A percentile compares a stretch with the other conserved stretches of the same genome.
phyloP scores from a whole-genome alignment of 2,329 filamentous ascomycete species.

The Aspergillus thermomutatus region DNA sequence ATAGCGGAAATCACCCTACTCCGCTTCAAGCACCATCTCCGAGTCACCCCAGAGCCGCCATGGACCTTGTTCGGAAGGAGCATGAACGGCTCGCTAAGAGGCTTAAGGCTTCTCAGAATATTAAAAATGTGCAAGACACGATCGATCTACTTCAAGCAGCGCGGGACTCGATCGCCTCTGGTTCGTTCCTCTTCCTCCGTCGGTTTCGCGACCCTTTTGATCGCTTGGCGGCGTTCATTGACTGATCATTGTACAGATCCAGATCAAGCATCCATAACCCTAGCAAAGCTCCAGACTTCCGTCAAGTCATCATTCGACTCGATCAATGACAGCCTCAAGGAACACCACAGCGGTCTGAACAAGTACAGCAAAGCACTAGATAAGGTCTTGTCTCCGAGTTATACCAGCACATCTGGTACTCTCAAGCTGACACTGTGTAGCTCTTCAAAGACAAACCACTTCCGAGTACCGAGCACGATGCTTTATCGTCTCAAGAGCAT shows the following conservation, averaged over 20 bases:
- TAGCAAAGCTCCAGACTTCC: constrained; percentile 82
- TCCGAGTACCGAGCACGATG: constrained; percentile 75
- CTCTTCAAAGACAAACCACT: constrained; percentile 67
- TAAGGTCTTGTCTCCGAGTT: constrained; percentile 51
- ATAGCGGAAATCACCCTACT: constrained; percentile 28
- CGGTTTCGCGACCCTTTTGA: constrained; percentile 5
- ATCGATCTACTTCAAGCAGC: constrained; percentile 74
- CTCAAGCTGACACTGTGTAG: constrained; percentile 30
- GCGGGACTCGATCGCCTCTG: constrained; percentile 67
- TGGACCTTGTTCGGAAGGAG: constrained; percentile 69
- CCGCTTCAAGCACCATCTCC: constrained; percentile 21
- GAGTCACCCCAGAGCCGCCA: constrained; percentile 27
- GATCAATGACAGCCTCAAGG: constrained; percentile 76
- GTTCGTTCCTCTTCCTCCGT: constrained; percentile 44
- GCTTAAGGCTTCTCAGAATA: constrained; percentile 66
- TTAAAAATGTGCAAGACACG: constrained; percentile 77
- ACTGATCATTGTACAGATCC: constrained; percentile 51
- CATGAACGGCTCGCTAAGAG: constrained; percentile 68
- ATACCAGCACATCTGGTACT: not conserved
- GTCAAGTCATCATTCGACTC: constrained; percentile 76
- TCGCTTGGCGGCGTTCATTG: constrained; percentile 7
- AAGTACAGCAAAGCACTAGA: constrained; percentile 83
- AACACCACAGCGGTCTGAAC: constrained; percentile 76
- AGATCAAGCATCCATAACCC: constrained; percentile 66
- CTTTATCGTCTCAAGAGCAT: constrained; percentile 68